Percentiles rank a stretch among this genome's conserved stretches.
These are phyloP conservation scores for Phanerochaete carnosa DNA, from an alignment of 768 basidiomycete genomes.

Conservation along the genomic window DNA sequence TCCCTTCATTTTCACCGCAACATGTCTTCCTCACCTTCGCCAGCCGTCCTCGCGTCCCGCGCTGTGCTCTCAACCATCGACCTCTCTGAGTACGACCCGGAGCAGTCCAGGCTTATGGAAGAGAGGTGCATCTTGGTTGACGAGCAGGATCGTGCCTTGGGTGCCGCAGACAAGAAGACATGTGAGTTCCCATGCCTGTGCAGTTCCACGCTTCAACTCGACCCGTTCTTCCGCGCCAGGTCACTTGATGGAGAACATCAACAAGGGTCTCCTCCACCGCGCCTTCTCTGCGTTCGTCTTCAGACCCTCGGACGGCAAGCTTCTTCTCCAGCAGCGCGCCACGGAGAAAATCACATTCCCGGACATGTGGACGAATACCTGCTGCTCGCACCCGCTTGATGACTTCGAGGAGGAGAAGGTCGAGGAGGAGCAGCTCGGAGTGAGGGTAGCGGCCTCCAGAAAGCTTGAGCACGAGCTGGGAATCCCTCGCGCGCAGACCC, in stretches of 20 bases:
- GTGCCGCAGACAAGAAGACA: slow-evolving; percentile 93
- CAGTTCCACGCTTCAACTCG: background rate
- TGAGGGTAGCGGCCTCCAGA: slow-evolving; percentile 85
- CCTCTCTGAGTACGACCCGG: slow-evolving; percentile 81
- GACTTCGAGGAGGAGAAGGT: slow-evolving; percentile 86
- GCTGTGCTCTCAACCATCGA: slow-evolving; percentile 72
- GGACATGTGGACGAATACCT: slow-evolving; percentile 99
- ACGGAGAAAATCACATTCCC: slow-evolving; percentile 99
- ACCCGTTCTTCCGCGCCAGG: slow-evolving; percentile 41
- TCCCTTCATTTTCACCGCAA: slow-evolving; percentile 12
- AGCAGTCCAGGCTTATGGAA: slow-evolving; percentile 94
- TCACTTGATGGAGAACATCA: slow-evolving; percentile 97
- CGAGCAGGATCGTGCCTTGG: slow-evolving; percentile 79
- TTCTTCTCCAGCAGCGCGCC: slow-evolving; percentile 92
- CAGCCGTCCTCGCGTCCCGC: slow-evolving; percentile 58
- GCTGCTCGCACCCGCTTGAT: slow-evolving; percentile 94
- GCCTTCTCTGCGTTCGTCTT: slow-evolving; percentile 99
- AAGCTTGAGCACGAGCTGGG: slow-evolving; percentile 98
- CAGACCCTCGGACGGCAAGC: slow-evolving; percentile 87
- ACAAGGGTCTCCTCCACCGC: slow-evolving; percentile 89
- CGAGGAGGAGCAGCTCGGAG: slow-evolving; percentile 76
- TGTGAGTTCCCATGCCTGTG: slow-evolving; percentile 48
- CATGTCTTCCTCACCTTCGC: slow-evolving; percentile 43
- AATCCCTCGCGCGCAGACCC: slow-evolving; percentile 75
- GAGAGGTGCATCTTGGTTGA: slow-evolving; percentile 93